Evolutionary conservation across 2,329 filamentous ascomycete genomes (phyloP), one percentile per base, ranked within the genome.

Genomic region (Blastomyces gilchristii): DNA sequence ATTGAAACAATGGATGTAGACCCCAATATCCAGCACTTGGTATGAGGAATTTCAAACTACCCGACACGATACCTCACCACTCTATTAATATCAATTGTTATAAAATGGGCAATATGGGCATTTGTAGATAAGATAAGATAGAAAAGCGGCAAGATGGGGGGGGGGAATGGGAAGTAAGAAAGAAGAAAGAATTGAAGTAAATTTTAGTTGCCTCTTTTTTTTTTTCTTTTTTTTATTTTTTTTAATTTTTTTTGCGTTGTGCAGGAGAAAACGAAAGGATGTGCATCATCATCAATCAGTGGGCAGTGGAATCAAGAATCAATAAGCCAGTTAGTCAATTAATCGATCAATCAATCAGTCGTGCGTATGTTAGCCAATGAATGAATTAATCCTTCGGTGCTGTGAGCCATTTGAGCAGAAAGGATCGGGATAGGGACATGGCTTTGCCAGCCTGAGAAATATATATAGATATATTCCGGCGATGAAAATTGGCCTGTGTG

Each of bases 21-120:
- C 43, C 56, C 45, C 56, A 49, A 63, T 59, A 63, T 60, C 62
- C 62, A 63, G 62, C 62, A 63, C 62, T 63, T 63, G 62, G 62
- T 45, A 63, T 59, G 56, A 60, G 62, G 62, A 60, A 59, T 59
- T 52, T 59, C 58, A 56, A 56, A 34, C 49, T 37, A 62, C 14
- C 41, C 3, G 9, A 43, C 45, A 60, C 28, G 45, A 22, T 62
- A 18, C 43, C 31, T 53, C 28, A 8, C 45, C 31, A 52, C 6
- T 52, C 45, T 60, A 52, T 41, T 39, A 60, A 53, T 60, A 25
- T 52, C 28, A 25, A 22, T 7, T 22, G 43, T 39, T 25, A 22
- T 53, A 45, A 37, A 14, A 22, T n/a, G 56, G 31, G n/a, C 12
- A 47, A 57, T 22, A 37, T 56, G 18, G 7, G 18, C 8, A 57